A percentile compares a stretch with the other conserved stretches of the same genome.
Conservation (phyloP, 306 rosid species). For the Erythrophleum fordii region DNA sequence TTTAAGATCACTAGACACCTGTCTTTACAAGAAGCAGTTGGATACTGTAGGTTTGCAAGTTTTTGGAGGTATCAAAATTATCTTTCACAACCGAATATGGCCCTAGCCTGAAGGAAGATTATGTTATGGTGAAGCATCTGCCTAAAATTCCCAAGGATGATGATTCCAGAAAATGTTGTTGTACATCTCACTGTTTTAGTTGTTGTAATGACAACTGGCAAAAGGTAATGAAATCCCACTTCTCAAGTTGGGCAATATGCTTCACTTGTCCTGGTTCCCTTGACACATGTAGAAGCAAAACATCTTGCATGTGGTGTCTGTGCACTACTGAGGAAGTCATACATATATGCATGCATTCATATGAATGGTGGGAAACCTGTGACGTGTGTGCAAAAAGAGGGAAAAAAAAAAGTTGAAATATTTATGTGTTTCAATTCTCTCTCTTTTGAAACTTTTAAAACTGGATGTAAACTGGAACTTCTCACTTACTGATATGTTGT, state of each 20-base stretch:
- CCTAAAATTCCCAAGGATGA: constrained; percentile 70
- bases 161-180: constrained; percentile 76
- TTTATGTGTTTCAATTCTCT: background rate
- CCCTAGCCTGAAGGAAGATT: constrained; percentile 93
- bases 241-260: background rate
- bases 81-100: constrained; percentile 97
- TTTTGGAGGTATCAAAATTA: constrained; percentile 92
- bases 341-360: background rate
- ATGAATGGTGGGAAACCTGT: constrained; percentile 26
- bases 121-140: constrained; percentile 94
- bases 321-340: constrained; percentile 19
- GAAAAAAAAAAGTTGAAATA: background rate
- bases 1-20: constrained; percentile 24
- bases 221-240: constrained; percentile 62
- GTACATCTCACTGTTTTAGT: constrained; percentile 66
- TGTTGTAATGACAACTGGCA: constrained; percentile 99
- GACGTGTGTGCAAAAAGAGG: background rate
- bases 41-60: constrained; percentile 87
- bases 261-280: constrained; percentile 14
- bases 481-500: background rate
- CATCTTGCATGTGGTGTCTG: constrained; percentile 9
- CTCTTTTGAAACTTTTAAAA: constrained; percentile 1
- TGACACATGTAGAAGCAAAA: background rate
- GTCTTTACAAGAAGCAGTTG: constrained; percentile 37
- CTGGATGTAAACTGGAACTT: constrained; percentile 12